These are phyloP conservation scores for Phytophthora ohioensis DNA, from an alignment of 352 stramenopile species.

Conservation along the genomic window DNA sequence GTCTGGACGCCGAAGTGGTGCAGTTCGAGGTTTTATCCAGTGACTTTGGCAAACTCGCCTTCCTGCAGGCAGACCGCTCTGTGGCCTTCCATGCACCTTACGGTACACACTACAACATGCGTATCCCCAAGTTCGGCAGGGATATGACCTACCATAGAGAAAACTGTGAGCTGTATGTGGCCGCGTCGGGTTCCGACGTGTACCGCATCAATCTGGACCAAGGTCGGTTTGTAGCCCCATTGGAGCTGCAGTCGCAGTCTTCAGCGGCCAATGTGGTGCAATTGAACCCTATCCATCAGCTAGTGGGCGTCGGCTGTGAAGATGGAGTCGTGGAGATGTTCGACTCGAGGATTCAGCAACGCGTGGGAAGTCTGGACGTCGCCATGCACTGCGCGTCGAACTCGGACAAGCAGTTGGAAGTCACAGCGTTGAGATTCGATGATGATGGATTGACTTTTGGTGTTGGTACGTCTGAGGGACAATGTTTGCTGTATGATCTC, in stretches of 20 bases:
- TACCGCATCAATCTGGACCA: slow-evolving; percentile 99
- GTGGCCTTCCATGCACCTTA: slow-evolving; percentile 99
- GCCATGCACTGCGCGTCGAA: slow-evolving; percentile 40
- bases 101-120: slow-evolving; percentile 95
- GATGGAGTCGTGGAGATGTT: slow-evolving; percentile 97
- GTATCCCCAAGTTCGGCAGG: slow-evolving; percentile 98
- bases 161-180: slow-evolving; percentile 97
- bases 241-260: slow-evolving; percentile 66
- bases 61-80: slow-evolving; percentile 96
- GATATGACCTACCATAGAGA: slow-evolving; percentile 97
- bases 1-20: slow-evolving; percentile 97
- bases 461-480: slow-evolving; percentile 93
- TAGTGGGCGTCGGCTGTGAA: slow-evolving; percentile 93
- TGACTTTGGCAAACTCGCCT: slow-evolving; percentile 98
- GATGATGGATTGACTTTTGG: slow-evolving; percentile 95
- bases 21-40: slow-evolving; percentile 95
- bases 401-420: slow-evolving; percentile 64
- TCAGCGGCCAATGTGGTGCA: slow-evolving; percentile 90
- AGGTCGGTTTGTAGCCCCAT: slow-evolving; percentile 94
- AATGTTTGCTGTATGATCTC: slow-evolving; percentile 97
- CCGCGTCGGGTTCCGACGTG: slow-evolving; percentile 86
- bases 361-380: slow-evolving; percentile 75
- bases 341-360: slow-evolving; percentile 90
- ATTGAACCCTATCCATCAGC: slow-evolving; percentile 91
- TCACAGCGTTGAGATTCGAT: slow-evolving; percentile 96